These are phyloP conservation scores for Poa annua DNA, from an alignment of 176 grass and related monocot genomes.

Conservation along the genomic window DNA sequence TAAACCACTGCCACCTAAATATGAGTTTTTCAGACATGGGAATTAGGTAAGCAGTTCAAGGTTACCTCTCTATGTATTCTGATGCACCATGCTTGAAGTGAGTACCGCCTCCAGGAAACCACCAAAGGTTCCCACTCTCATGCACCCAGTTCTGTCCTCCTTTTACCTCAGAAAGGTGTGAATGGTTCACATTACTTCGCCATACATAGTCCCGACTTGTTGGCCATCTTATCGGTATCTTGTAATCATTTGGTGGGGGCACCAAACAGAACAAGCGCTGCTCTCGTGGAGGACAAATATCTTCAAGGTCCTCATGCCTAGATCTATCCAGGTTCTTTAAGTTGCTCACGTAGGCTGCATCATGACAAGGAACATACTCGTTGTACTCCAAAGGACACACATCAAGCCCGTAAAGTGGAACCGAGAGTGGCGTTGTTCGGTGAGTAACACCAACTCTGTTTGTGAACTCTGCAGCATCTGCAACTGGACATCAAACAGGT, in stretches of 20 bases:
- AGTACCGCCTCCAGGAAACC: slow-evolving; percentile 96
- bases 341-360: slow-evolving; percentile 50
- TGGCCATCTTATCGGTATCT: slow-evolving; percentile 89
- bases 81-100: slow-evolving; percentile 94
- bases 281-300: slow-evolving; percentile 65
- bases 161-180: slow-evolving; percentile 86
- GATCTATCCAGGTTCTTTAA: slow-evolving; percentile 59
- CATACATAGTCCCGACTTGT: slow-evolving; percentile 85
- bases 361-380: slow-evolving; percentile 83
- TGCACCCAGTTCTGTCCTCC: slow-evolving; percentile 99
- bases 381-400: slow-evolving; percentile 82
- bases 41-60: slow-evolving; percentile 3
- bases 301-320: slow-evolving; percentile 79
- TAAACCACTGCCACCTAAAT: not conserved
- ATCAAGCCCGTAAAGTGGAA: slow-evolving; percentile 69
- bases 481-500: slow-evolving; percentile 40
- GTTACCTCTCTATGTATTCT: slow-evolving; percentile 93
- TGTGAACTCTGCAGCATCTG: slow-evolving; percentile 54
- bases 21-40: not conserved
- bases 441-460: slow-evolving; percentile 67
- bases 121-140: slow-evolving; percentile 86
- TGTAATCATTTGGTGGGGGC: slow-evolving; percentile 84
- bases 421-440: slow-evolving; percentile 40
- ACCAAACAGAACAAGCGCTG: slow-evolving; percentile 80
- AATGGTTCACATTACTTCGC: slow-evolving; percentile 98